phyloP scores from a whole-genome alignment of 768 basidiomycete species.

The Nidularia pulvinata region DNA sequence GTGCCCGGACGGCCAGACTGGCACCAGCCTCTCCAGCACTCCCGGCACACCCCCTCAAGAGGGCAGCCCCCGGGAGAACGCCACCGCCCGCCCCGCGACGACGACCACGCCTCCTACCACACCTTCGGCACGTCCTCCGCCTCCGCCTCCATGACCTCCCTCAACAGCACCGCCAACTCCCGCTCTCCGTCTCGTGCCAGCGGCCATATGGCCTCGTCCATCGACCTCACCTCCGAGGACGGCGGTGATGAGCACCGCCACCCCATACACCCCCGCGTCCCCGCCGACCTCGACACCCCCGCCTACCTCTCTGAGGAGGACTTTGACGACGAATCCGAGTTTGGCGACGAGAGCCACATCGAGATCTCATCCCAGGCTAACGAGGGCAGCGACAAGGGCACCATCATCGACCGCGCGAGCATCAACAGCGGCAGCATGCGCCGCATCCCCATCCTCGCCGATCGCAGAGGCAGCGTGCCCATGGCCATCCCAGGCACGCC shows the following conservation, averaged over 20 bases:
- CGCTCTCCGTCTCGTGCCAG: constrained; percentile 19
- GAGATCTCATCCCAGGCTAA: constrained; percentile 36
- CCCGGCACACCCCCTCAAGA: constrained; percentile 1
- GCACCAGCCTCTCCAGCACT: constrained; percentile 1
- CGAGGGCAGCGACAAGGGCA: constrained; percentile 25
- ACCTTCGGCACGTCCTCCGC: constrained; percentile 48
- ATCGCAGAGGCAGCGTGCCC: constrained; percentile 58
- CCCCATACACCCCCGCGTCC: constrained; percentile 24
- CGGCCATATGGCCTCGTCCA: constrained; percentile 26
- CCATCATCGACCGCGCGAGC: constrained; percentile 11
- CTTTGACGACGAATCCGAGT: constrained; percentile 38
- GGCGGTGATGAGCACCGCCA: constrained; percentile 30
- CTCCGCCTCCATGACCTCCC: constrained; percentile 43
- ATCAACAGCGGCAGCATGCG: constrained; percentile 13
- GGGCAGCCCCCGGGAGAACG: background rate
- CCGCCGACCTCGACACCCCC: constrained; percentile 22
- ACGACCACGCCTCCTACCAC: constrained; percentile 45
- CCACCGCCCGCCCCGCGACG: constrained; percentile 6
- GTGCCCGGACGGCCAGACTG: too few species aligned
- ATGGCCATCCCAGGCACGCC: constrained; percentile 51
- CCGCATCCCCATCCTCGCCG: constrained; percentile 1
- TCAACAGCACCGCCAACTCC: constrained; percentile 27
- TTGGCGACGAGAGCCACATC: constrained; percentile 21
- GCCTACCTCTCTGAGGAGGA: constrained; percentile 47
- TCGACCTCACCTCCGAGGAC: constrained; percentile 31